Conservation (phyloP, 768 basidiomycete genomes). For the Termitomyces sp. region DNA sequence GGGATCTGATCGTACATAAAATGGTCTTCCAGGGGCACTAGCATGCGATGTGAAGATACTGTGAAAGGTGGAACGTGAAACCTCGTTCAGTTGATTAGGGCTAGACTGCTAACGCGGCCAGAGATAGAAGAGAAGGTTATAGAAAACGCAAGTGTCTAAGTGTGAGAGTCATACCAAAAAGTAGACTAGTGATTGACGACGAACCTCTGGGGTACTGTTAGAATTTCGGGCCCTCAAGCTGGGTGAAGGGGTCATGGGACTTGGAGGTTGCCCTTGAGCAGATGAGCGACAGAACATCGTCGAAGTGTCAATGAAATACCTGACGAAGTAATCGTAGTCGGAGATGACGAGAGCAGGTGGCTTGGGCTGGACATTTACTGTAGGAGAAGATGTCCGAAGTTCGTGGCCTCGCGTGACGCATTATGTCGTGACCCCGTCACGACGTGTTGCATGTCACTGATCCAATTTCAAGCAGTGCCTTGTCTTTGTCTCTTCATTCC, state of each 20-base stretch:
- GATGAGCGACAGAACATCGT: not conserved
- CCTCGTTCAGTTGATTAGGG: slow-evolving; percentile 17
- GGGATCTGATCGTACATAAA: slow-evolving; percentile 58
- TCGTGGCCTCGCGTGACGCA: slow-evolving; percentile 13
- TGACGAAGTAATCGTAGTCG: slow-evolving; percentile 12
- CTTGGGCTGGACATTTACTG: slow-evolving; percentile 8
- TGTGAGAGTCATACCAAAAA: not conserved
- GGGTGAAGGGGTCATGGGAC: slow-evolving; percentile 15
- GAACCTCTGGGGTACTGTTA: slow-evolving; percentile 7
- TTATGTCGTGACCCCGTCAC: slow-evolving; percentile 33
- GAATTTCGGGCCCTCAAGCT: slow-evolving; percentile 8
- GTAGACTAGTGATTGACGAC: not conserved
- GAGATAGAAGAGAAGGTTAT: not conserved
- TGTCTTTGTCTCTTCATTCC: slow-evolving; percentile 14
- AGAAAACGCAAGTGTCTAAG: slow-evolving; percentile 5
- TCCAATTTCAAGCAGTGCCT: slow-evolving; percentile 4
- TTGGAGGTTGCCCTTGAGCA: slow-evolving; percentile 8
- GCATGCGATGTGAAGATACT: slow-evolving; percentile 23
- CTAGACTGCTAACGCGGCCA: not conserved
- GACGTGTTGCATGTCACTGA: slow-evolving; percentile 24
- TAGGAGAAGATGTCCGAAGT: not conserved
- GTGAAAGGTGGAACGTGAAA: slow-evolving; percentile 27
- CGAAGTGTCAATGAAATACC: not conserved
- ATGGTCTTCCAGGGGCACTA: slow-evolving; percentile 25
- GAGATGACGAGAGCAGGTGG: slow-evolving; percentile 13